These are phyloP conservation scores for Penicillium psychrofluorescens DNA, from an alignment of 495 filamentous ascomycete genomes.

Conservation along the genomic window DNA sequence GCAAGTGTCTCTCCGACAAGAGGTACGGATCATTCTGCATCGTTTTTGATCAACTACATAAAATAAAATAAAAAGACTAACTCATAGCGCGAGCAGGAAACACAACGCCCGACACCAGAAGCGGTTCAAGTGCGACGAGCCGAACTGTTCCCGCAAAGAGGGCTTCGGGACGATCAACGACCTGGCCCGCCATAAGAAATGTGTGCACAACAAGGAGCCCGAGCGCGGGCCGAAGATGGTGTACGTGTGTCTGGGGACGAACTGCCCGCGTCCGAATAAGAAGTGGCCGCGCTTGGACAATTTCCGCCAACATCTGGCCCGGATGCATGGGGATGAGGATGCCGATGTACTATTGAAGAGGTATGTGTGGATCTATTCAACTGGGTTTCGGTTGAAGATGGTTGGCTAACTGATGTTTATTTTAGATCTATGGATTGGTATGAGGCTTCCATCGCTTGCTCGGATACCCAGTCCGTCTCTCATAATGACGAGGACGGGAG, in stretches of 20 bases:
- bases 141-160: conserved; percentile 49
- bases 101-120: conserved; percentile 73
- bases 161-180: conserved; percentile 85
- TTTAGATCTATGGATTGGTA: conserved; percentile 37
- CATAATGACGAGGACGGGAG: neutral
- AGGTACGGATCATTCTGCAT: conserved; percentile 14
- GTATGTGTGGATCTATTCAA: conserved; percentile 27
- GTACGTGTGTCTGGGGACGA: conserved; percentile 58
- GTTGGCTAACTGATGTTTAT: conserved; percentile 3
- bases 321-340: conserved; percentile 62
- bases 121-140: conserved; percentile 58
- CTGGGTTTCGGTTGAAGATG: too few species aligned
- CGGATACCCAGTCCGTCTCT: neutral
- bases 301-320: conserved; percentile 75
- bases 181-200: conserved; percentile 63
- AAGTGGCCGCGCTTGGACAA: conserved; percentile 87
- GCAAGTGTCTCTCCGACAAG: conserved; percentile 37
- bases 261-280: conserved; percentile 64
- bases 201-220: conserved; percentile 54
- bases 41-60: neutral
- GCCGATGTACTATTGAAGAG: conserved; percentile 43
- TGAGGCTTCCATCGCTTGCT: conserved; percentile 9
- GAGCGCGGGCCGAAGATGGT: conserved; percentile 46
- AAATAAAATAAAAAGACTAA: conserved; percentile 2
- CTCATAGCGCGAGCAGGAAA: conserved; percentile 48